Evolutionary conservation across 345 rosid genomes (phyloP), one percentile per base, ranked within the genome.

Genomic region (Salix purpurea): DNA sequence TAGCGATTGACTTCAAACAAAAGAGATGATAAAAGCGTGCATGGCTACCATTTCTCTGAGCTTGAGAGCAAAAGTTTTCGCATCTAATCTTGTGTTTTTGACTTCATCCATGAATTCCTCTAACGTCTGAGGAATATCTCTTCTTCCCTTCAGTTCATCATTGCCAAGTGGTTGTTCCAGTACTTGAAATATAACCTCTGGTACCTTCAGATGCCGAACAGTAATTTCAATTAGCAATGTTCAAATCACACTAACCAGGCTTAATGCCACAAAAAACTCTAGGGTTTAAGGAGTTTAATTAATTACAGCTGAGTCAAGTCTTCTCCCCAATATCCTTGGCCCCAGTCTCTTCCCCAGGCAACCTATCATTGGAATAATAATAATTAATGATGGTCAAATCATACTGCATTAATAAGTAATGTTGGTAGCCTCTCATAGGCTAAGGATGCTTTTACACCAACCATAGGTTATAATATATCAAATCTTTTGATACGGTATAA

Each of bases 261-360:
- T 52, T 46, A 46, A n/a, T 36, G 77, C 48, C 32, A 16, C 58
- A 44, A 19, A 32, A 34, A 19, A 61, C n/a, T 42, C 21, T 26
- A 7, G 32, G 58, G 69, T 84, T 72, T 19, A 39, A 67, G 71
- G 78, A 54, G 69, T 82, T 88, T 34, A 34, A 32, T 32, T 89
- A 96, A 34, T 34, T 89, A 96, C 99, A 71, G 89, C 80, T 69
- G 89, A 78, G 50, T 89, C 94, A 16, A 81, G 76, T 71, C 88
- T 89, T 85, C 92, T 87, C 73, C 97, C 86, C 84, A 96, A 69
- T 67, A 93, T 79, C 78, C 87, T 89, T 69, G 99, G 99, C 37
- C 93, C 86, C 70, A 91, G 64, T 75, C 88, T 89, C 78, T 93
- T 91, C n/a, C 99, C 99, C 78, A 93, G 69, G 88, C 99, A 95